A percentile compares a stretch with the other conserved stretches of the same genome.
These are phyloP conservation scores for bread wheat (Triticum aestivum) DNA, from an alignment of 176 grass and related monocot genomes.

Conservation along the genomic window IWGSC_CS_RefSeq_v2.1 NC_057808.1:51014749-51015248, in stretches of 20 bases:
- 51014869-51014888: conserved; percentile 68
- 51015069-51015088: conserved; percentile 47
- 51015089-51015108: conserved; percentile 60
- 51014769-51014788: conserved; percentile 90
- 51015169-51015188: conserved; percentile 85
- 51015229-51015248: conserved; percentile 62
- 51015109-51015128: conserved; percentile 53
- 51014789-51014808: conserved; percentile 70
- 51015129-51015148: conserved; percentile 65
- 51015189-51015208: conserved; percentile 61
- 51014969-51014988: conserved; percentile 72
- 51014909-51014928: conserved; percentile 82
- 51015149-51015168: conserved; percentile 45
- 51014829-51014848: conserved; percentile 76
- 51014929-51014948: conserved; percentile 60
- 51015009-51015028: conserved; percentile 72
- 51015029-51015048: conserved; percentile 44
- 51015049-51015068: conserved; percentile 45
- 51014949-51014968: conserved; percentile 76
- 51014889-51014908: conserved; percentile 77
- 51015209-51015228: conserved; percentile 70
- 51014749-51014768: conserved; percentile 75
- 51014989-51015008: conserved; percentile 63
- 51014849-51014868: conserved; percentile 83
- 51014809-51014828: conserved; percentile 67